Evolutionary conservation across 2,329 filamentous ascomycete genomes (phyloP), one percentile per base, ranked within the genome.

Genomic region (Epichloe uncinata): DNA sequence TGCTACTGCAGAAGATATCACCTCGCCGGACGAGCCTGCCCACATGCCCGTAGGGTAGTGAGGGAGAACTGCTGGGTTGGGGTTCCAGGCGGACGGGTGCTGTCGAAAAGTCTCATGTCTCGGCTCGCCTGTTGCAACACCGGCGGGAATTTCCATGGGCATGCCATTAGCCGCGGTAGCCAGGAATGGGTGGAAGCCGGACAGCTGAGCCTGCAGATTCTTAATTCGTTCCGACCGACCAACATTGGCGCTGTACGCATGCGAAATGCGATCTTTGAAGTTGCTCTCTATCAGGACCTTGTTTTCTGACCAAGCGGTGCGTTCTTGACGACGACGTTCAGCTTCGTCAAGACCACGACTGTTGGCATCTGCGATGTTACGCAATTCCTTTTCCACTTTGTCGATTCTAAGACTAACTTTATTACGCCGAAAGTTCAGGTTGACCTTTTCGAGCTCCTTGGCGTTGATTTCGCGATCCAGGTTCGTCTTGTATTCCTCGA

Each of bases 371-470:
- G 76, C 74, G 57, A 89, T 81, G 57, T 81, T 81, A 50, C 81
- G 79, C 56, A 85, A 75, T 64, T 89, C 85, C 56, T 79, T 81
- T 56, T 84, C 81, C 22, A 87, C 79, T 69, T 87, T 87, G 60
- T 75, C 74, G 57, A 86, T 83, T 47, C 85, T 81, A 26, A 78
- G 74, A 50, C 79, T 78, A 41, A 87, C 81, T 67, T 85, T 85
- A 68, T 87, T 86, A 46, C 78, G 77, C 64, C 86, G 86, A 50
- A 79, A 78, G 59, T 82, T 75, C 33, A 83, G 69, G 54, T 74
- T 74, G 18, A 72, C 69, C 58, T 82, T 76, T 51, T 89, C 85
- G 44, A 79, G 74, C 57, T 81, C 78, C 48, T 85, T 73, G 30
- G 71, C 69, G 58, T 80, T 77, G 54, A 84, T 67, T 50, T 84